phyloP scores from a whole-genome alignment of 2,329 filamentous ascomycete species.

The Clarireedia paspali region DNA sequence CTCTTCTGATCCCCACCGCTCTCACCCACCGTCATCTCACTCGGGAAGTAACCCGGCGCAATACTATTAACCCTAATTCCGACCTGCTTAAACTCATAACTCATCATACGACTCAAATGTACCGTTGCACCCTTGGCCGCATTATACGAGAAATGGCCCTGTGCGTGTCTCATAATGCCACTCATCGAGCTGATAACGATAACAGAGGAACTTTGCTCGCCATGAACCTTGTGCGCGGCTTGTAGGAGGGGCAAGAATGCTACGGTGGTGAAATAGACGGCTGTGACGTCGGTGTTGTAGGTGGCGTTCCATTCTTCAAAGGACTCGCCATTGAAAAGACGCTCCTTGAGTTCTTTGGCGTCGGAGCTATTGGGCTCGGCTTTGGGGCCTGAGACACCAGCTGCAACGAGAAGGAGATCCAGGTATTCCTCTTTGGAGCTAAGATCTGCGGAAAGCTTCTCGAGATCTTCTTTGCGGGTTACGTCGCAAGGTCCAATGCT shows the following conservation, averaged over 20 bases:
- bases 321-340: conserved; percentile 47
- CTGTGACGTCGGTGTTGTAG: conserved; percentile 66
- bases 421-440: conserved; percentile 47
- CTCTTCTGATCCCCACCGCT: conserved; percentile 41
- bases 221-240: conserved; percentile 41
- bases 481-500: conserved; percentile 48
- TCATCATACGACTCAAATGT: conserved; percentile 48
- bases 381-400: conserved; percentile 44
- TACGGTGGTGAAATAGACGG: conserved; percentile 56
- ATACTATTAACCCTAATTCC: conserved; percentile 51
- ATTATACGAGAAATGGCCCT: conserved; percentile 29
- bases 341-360: conserved; percentile 44
- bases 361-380: conserved; percentile 34
- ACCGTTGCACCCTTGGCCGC: conserved; percentile 41
- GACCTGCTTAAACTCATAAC: conserved; percentile 43
- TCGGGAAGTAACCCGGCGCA: conserved; percentile 40
- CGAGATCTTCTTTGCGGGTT: conserved; percentile 50
- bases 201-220: conserved; percentile 19
- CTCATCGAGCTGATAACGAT: conserved; percentile 27
- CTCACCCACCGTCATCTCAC: conserved; percentile 41
- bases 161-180: conserved; percentile 23
- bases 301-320: conserved; percentile 62
- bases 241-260: conserved; percentile 54
- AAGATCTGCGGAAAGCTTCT: conserved; percentile 45
- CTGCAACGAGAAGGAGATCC: conserved; percentile 48